Evolutionary conservation across 2,329 filamentous ascomycete species (phyloP).

Genomic region (Zarea fungicola): DNA sequence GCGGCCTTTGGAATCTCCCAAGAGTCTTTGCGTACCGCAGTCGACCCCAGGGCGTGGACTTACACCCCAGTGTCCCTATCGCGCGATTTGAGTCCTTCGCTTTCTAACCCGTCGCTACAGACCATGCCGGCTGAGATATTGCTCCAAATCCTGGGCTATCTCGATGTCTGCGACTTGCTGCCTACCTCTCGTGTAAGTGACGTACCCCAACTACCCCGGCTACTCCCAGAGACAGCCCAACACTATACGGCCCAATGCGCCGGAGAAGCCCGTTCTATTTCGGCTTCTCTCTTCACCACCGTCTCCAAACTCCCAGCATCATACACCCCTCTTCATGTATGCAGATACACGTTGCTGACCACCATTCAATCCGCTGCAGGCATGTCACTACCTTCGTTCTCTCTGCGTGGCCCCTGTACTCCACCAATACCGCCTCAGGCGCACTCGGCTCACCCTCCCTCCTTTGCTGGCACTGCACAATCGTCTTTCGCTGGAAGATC

Average conservation of each 20-base stretch:
- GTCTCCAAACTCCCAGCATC: constrained; percentile 4
- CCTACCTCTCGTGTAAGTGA: constrained; percentile 50
- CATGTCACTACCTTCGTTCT: constrained; percentile 55
- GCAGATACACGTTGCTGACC: constrained; percentile 11
- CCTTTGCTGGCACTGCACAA: constrained; percentile 51
- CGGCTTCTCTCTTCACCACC: neutral
- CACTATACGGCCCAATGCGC: neutral
- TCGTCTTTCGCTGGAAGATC: constrained; percentile 55
- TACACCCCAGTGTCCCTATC: constrained; percentile 11
- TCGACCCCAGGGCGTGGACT: constrained; percentile 1
- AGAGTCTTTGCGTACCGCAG: neutral
- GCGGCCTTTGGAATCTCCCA: neutral
- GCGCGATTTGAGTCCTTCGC: neutral
- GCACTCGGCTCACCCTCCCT: constrained; percentile 48
- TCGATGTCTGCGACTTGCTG: constrained; percentile 54
- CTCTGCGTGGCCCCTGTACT: constrained; percentile 62
- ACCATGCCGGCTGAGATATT: constrained; percentile 52
- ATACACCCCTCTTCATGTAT: neutral
- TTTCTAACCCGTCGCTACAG: constrained; percentile 2
- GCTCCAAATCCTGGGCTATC: constrained; percentile 48
- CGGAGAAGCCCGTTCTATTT: too few relatives aligned
- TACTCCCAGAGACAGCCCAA: neutral
- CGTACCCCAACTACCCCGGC: neutral
- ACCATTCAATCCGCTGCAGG: constrained; percentile 33
- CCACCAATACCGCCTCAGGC: constrained; percentile 56